Base-by-base conservation (phyloP, 208 protist species). In the Leishmania tarentolae region DNA sequence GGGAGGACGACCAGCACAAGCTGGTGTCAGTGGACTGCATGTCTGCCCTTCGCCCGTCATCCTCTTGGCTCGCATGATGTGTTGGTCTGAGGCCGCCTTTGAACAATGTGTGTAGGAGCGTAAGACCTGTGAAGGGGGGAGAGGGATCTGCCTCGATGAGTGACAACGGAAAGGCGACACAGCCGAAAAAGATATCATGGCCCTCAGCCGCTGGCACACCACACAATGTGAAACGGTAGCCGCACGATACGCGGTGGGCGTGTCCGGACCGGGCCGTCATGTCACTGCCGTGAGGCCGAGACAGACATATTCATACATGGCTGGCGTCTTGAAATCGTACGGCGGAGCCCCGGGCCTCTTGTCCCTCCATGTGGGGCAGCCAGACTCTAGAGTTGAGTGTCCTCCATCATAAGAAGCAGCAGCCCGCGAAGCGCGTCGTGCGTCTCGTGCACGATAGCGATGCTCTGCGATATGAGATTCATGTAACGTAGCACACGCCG, bases 391-490 rank as follows among this genome's bases (percentile, higher is more conserved):
- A 93, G 65, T 63, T 94, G 85, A n/a, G 61, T 77, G 13, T 90
- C 88, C 35, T 86, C 84, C 31, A 94, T 72, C 88, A 94, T 91
- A 21, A 87, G 31, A 31, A 94, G 82, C 56, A 94, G 83, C 31
- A 94, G 56, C 13, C 91, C 89, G 21, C 91, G 87, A 40, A 94
- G 59, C 44, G 91, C 91, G 56, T 90, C 88, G 19, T 91, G 87
- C 52, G 83, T 86, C 47, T 88, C 84, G 53, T 88, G 83, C 50
- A 89, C 71, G 28, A 74, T 50, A 31, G 89, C 82, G 37, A 93
- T 79, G 65, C 78, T 82, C 59, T 85, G 68, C n/a, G 89, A 88
- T 15, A 94, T 80, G 42, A 85, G 63, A 76, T 94, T 91, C 78
- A 93, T 79, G 69, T 90, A 81, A 0, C 87, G 88, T 73, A 94